A percentile compares a stretch with the other conserved stretches of the same genome.
Conservation (phyloP, 2,329 filamentous ascomycete species). For the Trichoderma brevicompactum region DNA sequence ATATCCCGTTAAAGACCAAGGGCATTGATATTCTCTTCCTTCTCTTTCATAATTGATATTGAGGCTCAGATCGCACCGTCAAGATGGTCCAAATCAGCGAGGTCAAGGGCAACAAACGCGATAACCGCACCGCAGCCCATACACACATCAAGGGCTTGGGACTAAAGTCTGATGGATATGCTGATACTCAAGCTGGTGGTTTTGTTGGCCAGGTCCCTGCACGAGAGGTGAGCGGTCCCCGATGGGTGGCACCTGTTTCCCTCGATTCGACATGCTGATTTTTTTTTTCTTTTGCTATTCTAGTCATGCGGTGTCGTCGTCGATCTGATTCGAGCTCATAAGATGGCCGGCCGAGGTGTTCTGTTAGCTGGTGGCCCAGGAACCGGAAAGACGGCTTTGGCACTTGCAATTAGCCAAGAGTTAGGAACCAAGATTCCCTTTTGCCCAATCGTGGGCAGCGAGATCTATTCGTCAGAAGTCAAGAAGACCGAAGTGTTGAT, state of each 20-base stretch:
- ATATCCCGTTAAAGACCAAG: neutral
- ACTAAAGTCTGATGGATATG: constrained; percentile 80
- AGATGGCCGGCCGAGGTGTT: constrained; percentile 95
- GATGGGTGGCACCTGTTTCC: neutral
- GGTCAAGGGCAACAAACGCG: constrained; percentile 91
- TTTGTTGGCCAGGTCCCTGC: constrained; percentile 90
- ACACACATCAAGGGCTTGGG: constrained; percentile 97
- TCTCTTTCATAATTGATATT: constrained; percentile 2
- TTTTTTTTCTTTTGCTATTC: neutral
- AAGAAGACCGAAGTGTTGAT: constrained; percentile 99
- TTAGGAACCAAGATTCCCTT: constrained; percentile 98
- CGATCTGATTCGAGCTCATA: constrained; percentile 92
- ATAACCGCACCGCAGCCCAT: constrained; percentile 94
- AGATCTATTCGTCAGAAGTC: constrained; percentile 96
- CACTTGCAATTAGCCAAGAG: constrained; percentile 94
- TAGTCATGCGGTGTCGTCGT: constrained; percentile 95
- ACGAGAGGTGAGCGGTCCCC: constrained; percentile 70
- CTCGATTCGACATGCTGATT: neutral
- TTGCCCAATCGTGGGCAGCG: constrained; percentile 96
- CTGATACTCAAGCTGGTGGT: constrained; percentile 77
- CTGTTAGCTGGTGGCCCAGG: constrained; percentile 92
- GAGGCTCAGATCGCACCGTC: constrained; percentile 35
- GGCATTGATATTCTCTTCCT: neutral
- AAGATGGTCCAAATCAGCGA: constrained; percentile 89
- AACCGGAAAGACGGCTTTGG: constrained; percentile 95